Percentiles rank a stretch among this genome's conserved stretches.
phyloP scores from a whole-genome alignment of 257 asterid genomes.

The Ligustrum vulgare region DNA sequence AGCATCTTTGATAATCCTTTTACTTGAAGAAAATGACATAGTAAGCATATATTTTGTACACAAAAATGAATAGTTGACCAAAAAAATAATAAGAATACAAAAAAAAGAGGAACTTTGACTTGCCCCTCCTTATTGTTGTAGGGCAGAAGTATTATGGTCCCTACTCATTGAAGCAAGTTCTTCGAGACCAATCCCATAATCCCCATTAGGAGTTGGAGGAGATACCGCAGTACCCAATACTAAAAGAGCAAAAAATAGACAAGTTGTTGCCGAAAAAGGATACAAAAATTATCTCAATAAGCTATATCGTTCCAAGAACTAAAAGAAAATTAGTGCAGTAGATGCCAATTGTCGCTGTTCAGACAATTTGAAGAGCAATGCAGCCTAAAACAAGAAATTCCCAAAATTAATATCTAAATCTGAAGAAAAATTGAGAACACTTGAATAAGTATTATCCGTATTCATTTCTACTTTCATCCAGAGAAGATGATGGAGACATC shows the following conservation, averaged over 20 bases:
- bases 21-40: conserved; percentile 42
- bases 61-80: not conserved
- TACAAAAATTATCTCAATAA: not conserved
- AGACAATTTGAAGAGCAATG: conserved; percentile 89
- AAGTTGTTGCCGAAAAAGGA: conserved; percentile 13
- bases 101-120: conserved; percentile 28
- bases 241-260: conserved; percentile 30
- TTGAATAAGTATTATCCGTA: conserved; percentile 54
- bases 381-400: conserved; percentile 56
- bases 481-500: too few species aligned
- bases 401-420: conserved; percentile 20
- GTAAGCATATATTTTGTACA: conserved; percentile 5
- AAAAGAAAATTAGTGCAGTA: conserved; percentile 18
- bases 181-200: conserved; percentile 64
- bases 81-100: conserved; percentile 2
- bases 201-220: conserved; percentile 64
- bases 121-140: conserved; percentile 87
- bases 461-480: too few species aligned
- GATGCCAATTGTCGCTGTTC: conserved; percentile 87
- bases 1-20: conserved; percentile 69
- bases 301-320: not conserved
- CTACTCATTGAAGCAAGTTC: conserved; percentile 76
- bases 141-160: conserved; percentile 63
- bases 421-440: not conserved
- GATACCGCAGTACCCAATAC: conserved; percentile 67